A percentile compares a stretch with the other conserved stretches of the same genome.
Evolutionary conservation across 495 filamentous ascomycete species (phyloP).

Genomic region (Podospora tetraspora): DNA sequence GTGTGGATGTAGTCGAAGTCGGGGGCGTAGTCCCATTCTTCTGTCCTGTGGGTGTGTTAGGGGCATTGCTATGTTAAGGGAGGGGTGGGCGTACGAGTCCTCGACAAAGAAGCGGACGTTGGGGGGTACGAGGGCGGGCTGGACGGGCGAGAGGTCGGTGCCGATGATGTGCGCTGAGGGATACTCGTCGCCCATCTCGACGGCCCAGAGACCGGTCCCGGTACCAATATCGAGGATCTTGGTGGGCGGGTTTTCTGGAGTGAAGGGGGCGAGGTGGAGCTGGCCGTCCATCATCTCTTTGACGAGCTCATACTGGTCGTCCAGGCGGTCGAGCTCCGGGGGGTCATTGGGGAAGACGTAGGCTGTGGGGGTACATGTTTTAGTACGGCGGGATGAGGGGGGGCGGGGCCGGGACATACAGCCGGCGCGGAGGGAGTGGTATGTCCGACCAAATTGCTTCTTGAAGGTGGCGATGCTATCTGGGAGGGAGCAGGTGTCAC

Average conservation of each 20-base stretch:
- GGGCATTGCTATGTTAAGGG: background rate
- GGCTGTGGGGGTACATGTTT: constrained; percentile 26
- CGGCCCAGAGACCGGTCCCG: constrained; percentile 54
- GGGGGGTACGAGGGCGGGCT: constrained; percentile 37
- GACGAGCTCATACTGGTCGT: constrained; percentile 58
- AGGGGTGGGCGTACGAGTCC: constrained; percentile 31
- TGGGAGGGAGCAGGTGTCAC: constrained; percentile 34
- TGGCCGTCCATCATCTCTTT: constrained; percentile 48
- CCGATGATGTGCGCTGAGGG: constrained; percentile 38
- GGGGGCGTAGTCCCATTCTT: constrained; percentile 22
- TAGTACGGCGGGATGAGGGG: background rate
- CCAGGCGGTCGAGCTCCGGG: constrained; percentile 46
- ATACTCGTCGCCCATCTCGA: constrained; percentile 42
- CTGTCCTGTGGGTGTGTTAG: constrained; percentile 4
- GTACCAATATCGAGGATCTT: constrained; percentile 66
- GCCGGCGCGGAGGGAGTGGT: constrained; percentile 48
- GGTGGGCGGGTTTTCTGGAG: constrained; percentile 40
- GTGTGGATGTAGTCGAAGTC: constrained; percentile 49
- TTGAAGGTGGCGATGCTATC: constrained; percentile 42
- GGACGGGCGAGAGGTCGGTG: constrained; percentile 42
- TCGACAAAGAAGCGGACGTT: constrained; percentile 47
- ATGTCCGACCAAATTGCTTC: constrained; percentile 58
- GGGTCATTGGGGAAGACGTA: constrained; percentile 60
- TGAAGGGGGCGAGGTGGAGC: constrained; percentile 54
- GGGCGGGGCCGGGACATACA: background rate